Evolutionary conservation across 768 basidiomycete genomes (phyloP).

Genomic region (Podaxis mareebaensis): DNA sequence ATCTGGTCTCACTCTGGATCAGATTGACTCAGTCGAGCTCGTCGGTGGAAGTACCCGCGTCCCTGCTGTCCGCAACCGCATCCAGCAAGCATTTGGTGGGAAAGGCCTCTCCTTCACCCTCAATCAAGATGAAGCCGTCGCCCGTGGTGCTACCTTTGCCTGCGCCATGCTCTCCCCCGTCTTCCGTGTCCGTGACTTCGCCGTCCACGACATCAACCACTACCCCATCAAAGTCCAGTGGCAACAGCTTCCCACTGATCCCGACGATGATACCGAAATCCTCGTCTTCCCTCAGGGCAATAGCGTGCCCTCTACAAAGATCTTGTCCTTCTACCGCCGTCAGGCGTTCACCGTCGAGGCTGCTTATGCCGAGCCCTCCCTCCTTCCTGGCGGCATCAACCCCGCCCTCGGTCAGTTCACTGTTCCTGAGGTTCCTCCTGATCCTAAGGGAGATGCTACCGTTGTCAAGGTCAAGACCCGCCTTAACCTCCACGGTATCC

Average conservation of each 20-base stretch:
- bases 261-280: constrained; percentile 90
- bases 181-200: constrained; percentile 97
- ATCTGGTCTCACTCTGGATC: constrained; percentile 77
- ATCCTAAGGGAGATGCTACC: constrained; percentile 69
- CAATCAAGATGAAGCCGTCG: constrained; percentile 97
- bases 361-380: constrained; percentile 69
- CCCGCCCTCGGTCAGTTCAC: constrained; percentile 84
- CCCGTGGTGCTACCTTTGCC: constrained; percentile 94
- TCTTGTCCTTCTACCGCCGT: constrained; percentile 92
- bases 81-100: constrained; percentile 80
- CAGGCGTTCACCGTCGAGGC: constrained; percentile 89
- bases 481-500: constrained; percentile 81
- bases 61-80: constrained; percentile 86
- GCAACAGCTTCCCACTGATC: constrained; percentile 71
- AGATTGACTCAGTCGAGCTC: constrained; percentile 90
- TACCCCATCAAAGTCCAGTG: constrained; percentile 93
- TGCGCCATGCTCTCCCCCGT: constrained; percentile 97
- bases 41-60: constrained; percentile 93
- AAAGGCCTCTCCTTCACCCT: constrained; percentile 88
- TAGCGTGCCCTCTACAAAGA: constrained; percentile 88
- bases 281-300: constrained; percentile 89
- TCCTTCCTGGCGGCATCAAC: constrained; percentile 78
- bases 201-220: constrained; percentile 78
- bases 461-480: constrained; percentile 91
- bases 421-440: constrained; percentile 76